phyloP scores from a whole-genome alignment of 192 early-diverging fungal genomes.

The Obelidium mucronatum region DNA sequence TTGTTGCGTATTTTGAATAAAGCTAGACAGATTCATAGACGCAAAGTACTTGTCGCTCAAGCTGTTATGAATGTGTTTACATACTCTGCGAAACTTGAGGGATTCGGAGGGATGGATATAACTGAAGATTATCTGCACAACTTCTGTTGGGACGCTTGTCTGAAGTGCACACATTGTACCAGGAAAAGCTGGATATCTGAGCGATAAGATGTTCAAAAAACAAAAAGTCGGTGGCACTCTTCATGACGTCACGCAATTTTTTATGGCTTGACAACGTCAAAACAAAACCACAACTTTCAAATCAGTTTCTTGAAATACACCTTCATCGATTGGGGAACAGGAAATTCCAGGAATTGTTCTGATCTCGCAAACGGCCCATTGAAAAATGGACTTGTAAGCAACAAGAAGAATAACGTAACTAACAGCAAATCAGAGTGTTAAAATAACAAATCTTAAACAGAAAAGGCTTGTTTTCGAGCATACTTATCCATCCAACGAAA shows the following conservation, averaged over 20 bases:
- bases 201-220: too few relatives aligned
- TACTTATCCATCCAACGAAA: not conserved
- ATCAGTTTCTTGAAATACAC: not conserved
- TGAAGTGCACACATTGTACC: too few relatives aligned
- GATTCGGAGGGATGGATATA: not conserved
- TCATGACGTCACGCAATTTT: too few relatives aligned
- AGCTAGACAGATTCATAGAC: not conserved
- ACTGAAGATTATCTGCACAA: not conserved
- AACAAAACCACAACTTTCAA: too few relatives aligned
- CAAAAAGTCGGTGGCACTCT: too few relatives aligned
- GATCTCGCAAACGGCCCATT: not conserved
- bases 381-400: not conserved
- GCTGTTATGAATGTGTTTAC: not conserved
- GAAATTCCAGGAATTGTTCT: not conserved
- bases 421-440: too few relatives aligned
- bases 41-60: not conserved
- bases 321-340: not conserved
- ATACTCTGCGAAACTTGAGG: not conserved
- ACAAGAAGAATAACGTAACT: not conserved
- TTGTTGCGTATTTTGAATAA: not conserved
- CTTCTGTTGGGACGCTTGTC: not conserved
- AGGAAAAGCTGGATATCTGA: too few relatives aligned
- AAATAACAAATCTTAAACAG: too few relatives aligned
- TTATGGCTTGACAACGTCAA: too few relatives aligned
- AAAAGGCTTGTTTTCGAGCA: too few relatives aligned